Evolutionary conservation across 2,329 filamentous ascomycete species (phyloP), one percentile per base, ranked within the genome.

Genomic region (Escovopsis sp.): DNA sequence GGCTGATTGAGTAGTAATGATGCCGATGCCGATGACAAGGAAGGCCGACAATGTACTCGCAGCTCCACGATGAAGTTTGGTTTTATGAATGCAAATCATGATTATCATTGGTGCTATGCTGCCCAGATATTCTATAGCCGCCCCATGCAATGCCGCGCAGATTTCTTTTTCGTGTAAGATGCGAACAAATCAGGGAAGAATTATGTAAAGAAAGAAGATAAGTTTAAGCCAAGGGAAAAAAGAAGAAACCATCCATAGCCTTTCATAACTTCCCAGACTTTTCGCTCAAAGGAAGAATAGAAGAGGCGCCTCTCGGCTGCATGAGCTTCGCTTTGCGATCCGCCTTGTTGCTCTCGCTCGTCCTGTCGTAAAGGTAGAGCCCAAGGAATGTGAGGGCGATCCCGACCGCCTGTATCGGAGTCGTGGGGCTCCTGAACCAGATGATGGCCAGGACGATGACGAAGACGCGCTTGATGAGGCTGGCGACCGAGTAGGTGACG

Each of bases 401-500:
- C 12, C 91, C 91, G 36, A 83, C 69, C 1, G 77, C 85, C 61
- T 98, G 91, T 12, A 93, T 61, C 12, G 70, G 72, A 5, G 85
- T 95, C 30, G 91, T 94, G 2, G 82, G 77, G 60, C 80, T 95
- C 49, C 86, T 82, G 64, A 96, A 98, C 91, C 91, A 98, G 51
- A 96, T 66, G 48, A 98, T 89, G 6, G 91, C 87, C 52, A 94
- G 82, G 45, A 91, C 76, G 53, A 98, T 94, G 55, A 98, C 89
- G 56, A 94, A 95, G 11, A 98, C 91, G 39, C 91, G 82, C 66
- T 98, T 98, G 63, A 98, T 91, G 47, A 98, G 69, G 44, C 84
- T 93, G 33, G 91, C 91, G 33, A 98, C 89, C 0, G 86, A 94
- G 66, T 98, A 98, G 0, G 91, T 96, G 33, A 98, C 91, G 0